Base-by-base conservation (phyloP, 2,329 filamentous ascomycete genomes). In the Byssoonygena ceratinophila region DNA sequence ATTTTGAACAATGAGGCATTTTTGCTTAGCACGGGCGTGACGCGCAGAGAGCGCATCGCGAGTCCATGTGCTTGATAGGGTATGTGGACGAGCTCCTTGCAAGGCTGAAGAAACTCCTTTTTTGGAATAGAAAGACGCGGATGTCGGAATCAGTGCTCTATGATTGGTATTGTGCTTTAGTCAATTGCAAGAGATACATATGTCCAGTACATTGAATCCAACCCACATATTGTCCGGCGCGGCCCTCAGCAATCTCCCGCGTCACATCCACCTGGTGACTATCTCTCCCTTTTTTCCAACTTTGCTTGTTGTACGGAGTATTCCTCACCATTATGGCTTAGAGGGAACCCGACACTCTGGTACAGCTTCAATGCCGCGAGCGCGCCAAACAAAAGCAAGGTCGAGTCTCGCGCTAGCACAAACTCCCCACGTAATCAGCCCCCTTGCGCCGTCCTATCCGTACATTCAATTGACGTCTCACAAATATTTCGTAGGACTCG, bases 71-170 rank as follows among this genome's bases (percentile, higher is more conserved):
- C n/a, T n/a, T n/a, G n/a, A n/a, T 39, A 22, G 16, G 37, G 18
- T 40, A n/a, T n/a, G 4, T 11, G 11, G 23, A 16, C 37, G 23
- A 43, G 40, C 25, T 16, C 27, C 25, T 34, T 32, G 20, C 44
- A 46, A 36, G 44, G 44, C 44, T 46, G 44, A 32, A 32, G 44
- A 32, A 36, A 2, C 44, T 34, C 44, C 44, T 46, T 32, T 46
- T 46, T 18, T 2, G 23, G 40, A 12, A 22, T 22, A 40, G 18
- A 40, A 22, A 2, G 3, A 11, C 2, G 37, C 23, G 18, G n/a
- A 23, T 12, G 11, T 22, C 3, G 23, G 6, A 40, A 22, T 37
- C 4, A 37, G 34, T 11, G 41, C 41, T 18, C 23, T 18, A 32
- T 16, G n/a, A 31, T 32, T 31, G n/a, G 27, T 45, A 32, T 31